Evolutionary conservation across 1,284 basidiomycete genomes (phyloP), one percentile per base, ranked within the genome.

Genomic region (Pascua sp.): DNA sequence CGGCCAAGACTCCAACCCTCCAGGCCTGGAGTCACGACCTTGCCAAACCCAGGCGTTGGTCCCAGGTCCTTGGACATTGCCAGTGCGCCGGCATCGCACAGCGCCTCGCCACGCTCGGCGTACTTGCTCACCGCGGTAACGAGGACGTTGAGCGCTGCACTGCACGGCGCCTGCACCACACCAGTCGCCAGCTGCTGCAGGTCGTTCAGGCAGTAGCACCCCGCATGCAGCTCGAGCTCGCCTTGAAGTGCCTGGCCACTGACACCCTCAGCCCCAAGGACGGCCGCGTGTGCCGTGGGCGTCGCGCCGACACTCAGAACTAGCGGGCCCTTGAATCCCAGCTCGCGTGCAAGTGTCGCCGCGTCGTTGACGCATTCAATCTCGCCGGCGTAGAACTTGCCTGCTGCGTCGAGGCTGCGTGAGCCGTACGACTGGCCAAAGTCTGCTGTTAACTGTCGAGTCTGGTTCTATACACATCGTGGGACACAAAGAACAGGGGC

Each of bases 21-120:
- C n/a, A 65, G 43, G 5, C 53, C 56, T 18, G 68, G 64, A 16
- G 51, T 54, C 39, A 89, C 74, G 2, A 91, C 82, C 40, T 86
- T 81, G 18, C 90, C 90, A 68, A 82, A 90, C 1, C 85, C 86
- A 5, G 82, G 83, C 24, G 81, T 83, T 1, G 84, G 87, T 0
- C 91, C 90, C 0, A 79, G 84, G 73, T 93, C 91, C 76, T 91
- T 91, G 70, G 87, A 89, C 77, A 93, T 86, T 1, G 88, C 88
- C 59, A 91, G 84, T 1, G 84, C 89, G 9, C 90, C 91, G 7
- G 86, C 87, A 71, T 93, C 90, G 80, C 85, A 85, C 79, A 91
- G 78, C 2, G 68, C 72, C 60, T 72, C 71, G 11, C 42, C 42
- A 58, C 89, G 81, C 12, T 82, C 83, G 1, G 87, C 85, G 71